Percentiles rank a stretch among this genome's conserved stretches.
Evolutionary conservation across 345 rosid genomes (phyloP).

Genomic region (Luvunga scandens): DNA sequence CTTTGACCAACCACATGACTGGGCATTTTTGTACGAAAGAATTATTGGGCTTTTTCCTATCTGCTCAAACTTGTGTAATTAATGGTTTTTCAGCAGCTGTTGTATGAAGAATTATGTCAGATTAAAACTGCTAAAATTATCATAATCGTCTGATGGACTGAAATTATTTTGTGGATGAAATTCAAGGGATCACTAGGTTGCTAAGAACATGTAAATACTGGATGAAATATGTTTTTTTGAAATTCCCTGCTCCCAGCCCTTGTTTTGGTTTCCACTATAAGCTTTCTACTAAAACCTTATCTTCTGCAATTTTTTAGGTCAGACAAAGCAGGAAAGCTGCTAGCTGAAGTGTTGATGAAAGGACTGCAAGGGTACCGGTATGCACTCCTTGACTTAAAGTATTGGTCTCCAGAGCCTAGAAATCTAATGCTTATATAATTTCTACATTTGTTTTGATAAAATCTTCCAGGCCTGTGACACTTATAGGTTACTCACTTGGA

Average conservation of each 20-base stretch:
- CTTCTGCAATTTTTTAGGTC: conserved; percentile 50
- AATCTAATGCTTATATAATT: background rate
- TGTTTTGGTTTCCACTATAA: background rate
- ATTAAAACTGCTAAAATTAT: background rate
- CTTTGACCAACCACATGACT: background rate
- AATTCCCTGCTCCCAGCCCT: background rate
- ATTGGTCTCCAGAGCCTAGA: conserved; percentile 1
- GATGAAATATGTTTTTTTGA: conserved; percentile 12
- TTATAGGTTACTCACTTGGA: conserved; percentile 90
- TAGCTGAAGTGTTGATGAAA: conserved; percentile 82
- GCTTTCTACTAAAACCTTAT: background rate
- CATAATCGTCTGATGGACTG: background rate
- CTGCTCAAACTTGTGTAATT: background rate
- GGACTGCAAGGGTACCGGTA: conserved; percentile 98
- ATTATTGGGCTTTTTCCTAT: background rate
- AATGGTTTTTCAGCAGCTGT: background rate
- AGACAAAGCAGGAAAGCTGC: conserved; percentile 86
- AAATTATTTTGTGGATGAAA: background rate
- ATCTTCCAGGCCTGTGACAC: conserved; percentile 79
- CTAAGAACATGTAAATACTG: background rate
- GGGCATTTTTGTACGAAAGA: background rate
- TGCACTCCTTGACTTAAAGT: background rate
- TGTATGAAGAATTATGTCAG: background rate
- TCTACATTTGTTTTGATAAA: conserved; percentile 7
- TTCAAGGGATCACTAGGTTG: background rate